Base-by-base conservation (phyloP, 805 yeast genomes). In the Candida xyloterini region DNA sequence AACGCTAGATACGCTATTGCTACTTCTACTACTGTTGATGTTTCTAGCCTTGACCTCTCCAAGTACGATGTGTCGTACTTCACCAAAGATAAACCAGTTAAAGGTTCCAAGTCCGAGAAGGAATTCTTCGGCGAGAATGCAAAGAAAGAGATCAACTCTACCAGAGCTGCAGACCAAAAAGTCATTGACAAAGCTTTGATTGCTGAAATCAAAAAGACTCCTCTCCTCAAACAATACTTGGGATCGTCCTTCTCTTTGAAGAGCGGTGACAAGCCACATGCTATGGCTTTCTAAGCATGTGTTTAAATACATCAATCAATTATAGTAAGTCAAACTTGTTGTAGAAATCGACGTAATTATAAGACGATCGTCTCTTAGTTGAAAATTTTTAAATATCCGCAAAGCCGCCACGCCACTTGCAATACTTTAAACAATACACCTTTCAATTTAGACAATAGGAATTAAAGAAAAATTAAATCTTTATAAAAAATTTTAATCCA, bases 1-100 rank as follows among this genome's bases (percentile, higher is more conserved):
- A 93, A 91, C 73, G 83, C 97, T 62, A 87, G 96, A 74, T 93
- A 91, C 76, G 99, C 93, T 61, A 91, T 91, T 75, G 98, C 97
- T 65, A 91, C 99, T 67, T 88, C 96, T 59, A 93, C 99, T 74
- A 74, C 78, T 70, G 85, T 93, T 63, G 72, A 79, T 56, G 83
- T 91, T 57, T 76, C 79, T 44, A 71, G 81, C 55, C 87, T 89
- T 57, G 85, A 86, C 65, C 89, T 86, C 58, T 76, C 88, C 65
- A 93, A 91, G 75, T 91, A 85, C 82, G 79, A 83, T 72, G 95
- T 79, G 64, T 84, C 83, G 60, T 93, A 91, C 89, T 91, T 93
- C 65, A 95, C 96, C 67, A 87, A 91, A 74, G 97, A 91, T 76
- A 84, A 88, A 76, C 65, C 83, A 63, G 68, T 87, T 62, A 84